Evolutionary conservation across 2,329 filamentous ascomycete genomes (phyloP), one percentile per base, ranked within the genome.

Genomic region (Arthrocladium fulminans): DNA sequence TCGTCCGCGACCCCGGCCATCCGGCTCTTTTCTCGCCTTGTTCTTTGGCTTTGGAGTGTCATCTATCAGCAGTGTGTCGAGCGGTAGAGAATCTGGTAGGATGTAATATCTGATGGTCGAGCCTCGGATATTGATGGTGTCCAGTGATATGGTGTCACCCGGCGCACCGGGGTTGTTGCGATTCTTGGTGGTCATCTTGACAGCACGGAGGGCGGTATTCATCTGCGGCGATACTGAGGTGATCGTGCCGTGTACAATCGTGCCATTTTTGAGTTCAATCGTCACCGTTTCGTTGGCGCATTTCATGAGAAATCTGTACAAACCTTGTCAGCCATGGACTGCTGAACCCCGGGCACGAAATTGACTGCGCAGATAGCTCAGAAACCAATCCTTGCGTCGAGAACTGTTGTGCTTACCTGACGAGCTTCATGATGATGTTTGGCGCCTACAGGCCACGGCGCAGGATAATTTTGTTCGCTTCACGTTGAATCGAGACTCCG

Each of bases 31-130:
- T 65, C 90, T 81, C 22, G 92, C 90, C 81, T 98, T 98, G 74
- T 98, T 98, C 84, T 97, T 97, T 53, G 92, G 90, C 76, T 98
- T 98, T 45, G 90, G 88, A 61, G 88, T 82, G 70, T 98, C 92
- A 67, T 98, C 92, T 59, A 98, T 88, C 54, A 98, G 78, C 46
- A 98, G 78, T 34, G 90, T 96, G 69, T 98, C 92, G 56, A 98
- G 79, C 32, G 90, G 90, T 61, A 98, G 77, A 55, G 86, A 92
- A 72, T 98, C 92, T 49, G 92, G 92, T 9, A 98, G 83, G 66
- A 98, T 95, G 67, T 86, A 90, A 72, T 96, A 96, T 69, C 92
- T 83, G 67, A 98, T 94, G 17, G 89, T 96, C 53, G 86, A 94
- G 61, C 92, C 92, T 58, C 92, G 87, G 57, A 98, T 86, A 72